A percentile compares a stretch with the other conserved stretches of the same genome.
phyloP scores from a whole-genome alignment of 768 basidiomycete species.

The Boletus insuetus region DNA sequence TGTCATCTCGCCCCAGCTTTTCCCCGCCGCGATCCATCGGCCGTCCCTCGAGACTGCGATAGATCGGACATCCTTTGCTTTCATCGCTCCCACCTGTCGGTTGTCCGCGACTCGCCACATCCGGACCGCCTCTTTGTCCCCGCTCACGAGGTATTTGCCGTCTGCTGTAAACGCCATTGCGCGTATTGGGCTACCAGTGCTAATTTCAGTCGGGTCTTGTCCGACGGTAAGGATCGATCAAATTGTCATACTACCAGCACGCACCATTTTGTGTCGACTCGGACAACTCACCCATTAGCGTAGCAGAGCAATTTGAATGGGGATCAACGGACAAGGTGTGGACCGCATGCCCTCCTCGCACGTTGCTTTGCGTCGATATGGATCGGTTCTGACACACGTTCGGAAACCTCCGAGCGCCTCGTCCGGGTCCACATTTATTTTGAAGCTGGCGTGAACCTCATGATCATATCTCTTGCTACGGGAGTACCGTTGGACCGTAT shows the following conservation, averaged over 20 bases:
- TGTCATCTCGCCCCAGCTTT: slow-evolving; percentile 5
- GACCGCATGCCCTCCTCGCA: not conserved
- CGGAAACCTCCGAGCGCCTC: not conserved
- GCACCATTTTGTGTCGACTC: not conserved
- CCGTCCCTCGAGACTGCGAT: slow-evolving; percentile 8
- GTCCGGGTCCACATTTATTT: not conserved
- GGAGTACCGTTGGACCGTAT: not conserved
- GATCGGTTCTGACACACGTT: slow-evolving; percentile 3
- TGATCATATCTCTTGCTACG: slow-evolving; percentile 5
- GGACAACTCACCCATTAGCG: no score
- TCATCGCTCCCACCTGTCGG: not conserved
- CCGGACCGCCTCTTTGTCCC: slow-evolving; percentile 9
- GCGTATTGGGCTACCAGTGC: not conserved
- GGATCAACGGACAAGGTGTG: not conserved
- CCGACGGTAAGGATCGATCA: not conserved
- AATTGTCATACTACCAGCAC: not conserved
- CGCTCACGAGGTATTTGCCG: slow-evolving; percentile 6
- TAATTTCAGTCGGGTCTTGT: slow-evolving; percentile 2
- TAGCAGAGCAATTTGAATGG: not conserved
- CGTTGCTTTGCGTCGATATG: not conserved
- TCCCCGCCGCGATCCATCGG: slow-evolving; percentile 9
- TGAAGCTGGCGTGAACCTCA: not conserved
- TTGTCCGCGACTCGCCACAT: slow-evolving; percentile 2
- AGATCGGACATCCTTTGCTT: slow-evolving; percentile 2
- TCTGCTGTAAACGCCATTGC: slow-evolving; percentile 3